Conservation (phyloP, 2,329 filamentous ascomycete genomes). For the Exophiala sideris region DNA sequence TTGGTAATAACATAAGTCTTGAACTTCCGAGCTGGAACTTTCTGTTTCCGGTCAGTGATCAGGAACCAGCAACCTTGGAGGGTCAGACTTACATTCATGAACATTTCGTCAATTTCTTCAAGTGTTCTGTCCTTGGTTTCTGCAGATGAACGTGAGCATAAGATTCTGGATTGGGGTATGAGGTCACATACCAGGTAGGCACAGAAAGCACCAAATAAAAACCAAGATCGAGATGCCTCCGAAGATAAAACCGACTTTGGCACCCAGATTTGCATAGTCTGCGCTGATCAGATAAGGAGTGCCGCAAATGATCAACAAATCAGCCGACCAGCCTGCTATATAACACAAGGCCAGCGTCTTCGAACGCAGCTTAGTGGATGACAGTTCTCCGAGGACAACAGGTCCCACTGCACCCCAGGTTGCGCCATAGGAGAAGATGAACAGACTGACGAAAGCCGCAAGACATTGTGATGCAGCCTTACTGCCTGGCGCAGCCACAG, state of each 20-base stretch:
- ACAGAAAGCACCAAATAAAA: constrained; percentile 24
- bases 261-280: constrained; percentile 30
- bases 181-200: constrained; percentile 14
- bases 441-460: constrained; percentile 27
- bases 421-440: constrained; percentile 38
- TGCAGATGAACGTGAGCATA: too few species aligned
- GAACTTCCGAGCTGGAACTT: constrained; percentile 10
- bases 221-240: constrained; percentile 21
- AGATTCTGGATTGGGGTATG: too few species aligned
- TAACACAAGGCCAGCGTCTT: constrained; percentile 43
- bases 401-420: constrained; percentile 43
- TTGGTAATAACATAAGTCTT: constrained; percentile 11
- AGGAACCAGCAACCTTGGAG: neutral
- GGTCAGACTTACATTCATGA: constrained; percentile 42
- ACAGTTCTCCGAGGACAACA: constrained; percentile 45
- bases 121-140: constrained; percentile 57
- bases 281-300: constrained; percentile 43
- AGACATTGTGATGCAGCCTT: constrained; percentile 6
- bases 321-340: constrained; percentile 35
- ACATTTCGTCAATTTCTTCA: constrained; percentile 78
- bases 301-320: constrained; percentile 36
- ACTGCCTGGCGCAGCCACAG: constrained; percentile 31
- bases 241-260: constrained; percentile 31
- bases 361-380: constrained; percentile 40
- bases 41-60: constrained; percentile 2